Base-by-base conservation (phyloP, 257 asterid species). In the Nyctanthes arbortristis region DNA sequence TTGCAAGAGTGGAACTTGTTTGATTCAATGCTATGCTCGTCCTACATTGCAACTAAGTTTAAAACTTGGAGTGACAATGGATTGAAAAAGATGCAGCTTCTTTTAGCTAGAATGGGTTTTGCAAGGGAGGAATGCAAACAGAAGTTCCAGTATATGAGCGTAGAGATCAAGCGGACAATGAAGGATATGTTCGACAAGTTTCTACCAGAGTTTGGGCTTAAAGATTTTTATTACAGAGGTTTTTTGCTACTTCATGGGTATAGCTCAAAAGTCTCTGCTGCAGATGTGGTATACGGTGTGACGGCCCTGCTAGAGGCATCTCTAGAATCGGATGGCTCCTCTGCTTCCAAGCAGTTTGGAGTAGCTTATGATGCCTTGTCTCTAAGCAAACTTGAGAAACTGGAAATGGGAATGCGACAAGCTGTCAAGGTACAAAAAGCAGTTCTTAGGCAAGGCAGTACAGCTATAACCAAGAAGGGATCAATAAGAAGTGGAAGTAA, bases 41-140 rank as follows among this genome's bases (percentile, higher is more conserved):
- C 98, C 61, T 94, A 92, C 55, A 81, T 92, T 40, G 97, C 99
- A 7, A 92, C 99, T 59, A 92, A 94, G 63, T 69, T 94, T 62
- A 94, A 91, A 81, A 92, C 99, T 0, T 94, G 98, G 99, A 94
- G 94, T 69, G 98, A 89, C 80, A 90, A 86, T 32, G 98, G 99
- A 66, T 69, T 91, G 73, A 91, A 85, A 77, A 89, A 84, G 78
- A 88, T 89, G 97, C 95, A 85, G 78, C 96, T 94, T 64, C 97
- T 94, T 74, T 78, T 94, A 68, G 98, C 91, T 36, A 81, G 99
- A 25, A 94, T 94, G 98, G 97, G 99, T 57, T 94, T 89, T 71
- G 93, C 98, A 7, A 76, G 91, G 37, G 97, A 88, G 4, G 97
- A 92, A 70, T 94, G 98, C 90, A 94, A 88, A 47, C 99, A 94